These are phyloP conservation scores for Chaetomium sp. DNA, from an alignment of 2,329 filamentous ascomycete genomes.

Conservation along the genomic window DNA sequence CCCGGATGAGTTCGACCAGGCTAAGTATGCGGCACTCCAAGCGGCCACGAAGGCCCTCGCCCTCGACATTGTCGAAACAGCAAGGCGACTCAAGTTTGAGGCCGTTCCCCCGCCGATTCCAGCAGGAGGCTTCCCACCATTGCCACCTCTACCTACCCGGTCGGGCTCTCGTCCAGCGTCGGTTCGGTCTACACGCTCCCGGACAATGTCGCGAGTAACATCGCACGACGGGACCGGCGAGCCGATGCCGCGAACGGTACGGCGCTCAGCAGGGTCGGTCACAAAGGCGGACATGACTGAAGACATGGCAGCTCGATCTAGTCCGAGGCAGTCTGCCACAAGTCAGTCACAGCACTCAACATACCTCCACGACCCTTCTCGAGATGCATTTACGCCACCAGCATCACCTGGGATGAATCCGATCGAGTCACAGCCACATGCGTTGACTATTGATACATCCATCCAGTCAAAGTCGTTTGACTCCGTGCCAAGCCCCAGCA, in stretches of 20 bases:
- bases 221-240: not conserved
- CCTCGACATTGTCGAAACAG: slow-evolving; percentile 33
- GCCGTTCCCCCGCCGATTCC: slow-evolving; percentile 9
- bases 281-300: not conserved
- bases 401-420: slow-evolving; percentile 2
- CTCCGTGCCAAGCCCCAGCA: slow-evolving; percentile 5
- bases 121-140: slow-evolving; percentile 23
- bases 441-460: slow-evolving; percentile 1
- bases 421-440: not conserved
- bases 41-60: slow-evolving; percentile 36
- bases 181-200: not conserved
- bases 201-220: slow-evolving; percentile 1
- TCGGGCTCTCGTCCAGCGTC: slow-evolving; percentile 7
- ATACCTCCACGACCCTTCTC: not conserved
- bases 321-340: not conserved
- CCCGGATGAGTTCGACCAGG: slow-evolving; percentile 31
- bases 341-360: not conserved
- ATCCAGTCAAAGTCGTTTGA: not conserved
- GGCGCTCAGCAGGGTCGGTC: no score
- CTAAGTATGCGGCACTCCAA: slow-evolving; percentile 34
- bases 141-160: slow-evolving; percentile 24
- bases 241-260: not conserved
- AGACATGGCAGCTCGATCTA: not conserved
- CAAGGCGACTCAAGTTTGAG: slow-evolving; percentile 30
- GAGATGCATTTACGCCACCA: slow-evolving; percentile 4